Evolutionary conservation across 1,284 basidiomycete species (phyloP), one percentile per base, ranked within the genome.

Genomic region (Cutaneotrichosporon sp.): DNA sequence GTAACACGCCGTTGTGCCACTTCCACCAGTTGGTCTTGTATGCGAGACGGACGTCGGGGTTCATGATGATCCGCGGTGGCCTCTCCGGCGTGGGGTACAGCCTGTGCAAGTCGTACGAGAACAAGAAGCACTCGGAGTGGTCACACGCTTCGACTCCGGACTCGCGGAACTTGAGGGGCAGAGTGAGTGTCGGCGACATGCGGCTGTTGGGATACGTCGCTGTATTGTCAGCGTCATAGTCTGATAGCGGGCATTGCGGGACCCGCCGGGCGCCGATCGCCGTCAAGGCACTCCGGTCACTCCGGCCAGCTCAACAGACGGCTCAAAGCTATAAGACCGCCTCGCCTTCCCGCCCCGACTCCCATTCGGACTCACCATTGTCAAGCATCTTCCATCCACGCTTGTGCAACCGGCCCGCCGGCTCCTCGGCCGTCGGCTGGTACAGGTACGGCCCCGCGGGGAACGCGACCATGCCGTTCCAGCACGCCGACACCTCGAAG

Each of bases 51-150:
- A 83, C 82, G 33, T 70, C 73, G 34, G 83, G 82, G 67, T 85
- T 84, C 68, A 84, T 79, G 66, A 76, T 79, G 58, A 85, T 82
- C 31, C 76, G 76, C 1, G 80, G 79, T 11, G 71, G 73, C 13
- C 69, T 56, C 18, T 56, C 58, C 34, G 76, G 67, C 49, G 83
- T 65, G 20, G 73, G 72, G 60, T 83, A 81, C 33, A 83, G 62
- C 4, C 84, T 81, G 61, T 85, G 81, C 29, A 86, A 72, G 70
- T 87, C 85, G 72, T 85, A 85, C 6, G 83, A 83, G 18, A 84
- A 76, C 54, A 84, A 69, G 75, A 85, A 84, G 42, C 82, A 84
- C 74, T 87, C 85, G 24, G 81, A 82, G 43, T 83, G 83, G 67
- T 80, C 83, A 71, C 85, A 87, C 59, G 82, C 81, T 9, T 70